Evolutionary conservation across 768 basidiomycete species (phyloP).

Genomic region (Trametes maxima): DNA sequence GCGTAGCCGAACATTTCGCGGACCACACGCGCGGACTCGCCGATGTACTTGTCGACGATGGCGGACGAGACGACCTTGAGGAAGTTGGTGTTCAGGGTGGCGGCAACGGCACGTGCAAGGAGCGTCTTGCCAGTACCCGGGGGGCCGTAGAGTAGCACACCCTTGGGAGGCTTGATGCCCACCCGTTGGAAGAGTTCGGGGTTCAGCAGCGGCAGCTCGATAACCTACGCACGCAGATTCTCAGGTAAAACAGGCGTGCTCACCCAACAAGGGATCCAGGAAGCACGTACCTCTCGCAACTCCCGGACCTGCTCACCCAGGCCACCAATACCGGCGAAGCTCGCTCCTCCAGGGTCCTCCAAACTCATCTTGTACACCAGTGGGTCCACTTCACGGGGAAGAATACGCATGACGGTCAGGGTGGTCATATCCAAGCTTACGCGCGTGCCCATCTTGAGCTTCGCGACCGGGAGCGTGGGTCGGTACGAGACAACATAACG

Average conservation of each 20-base stretch:
- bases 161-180: slow-evolving; percentile 95
- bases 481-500: slow-evolving; percentile 98
- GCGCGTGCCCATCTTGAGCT: slow-evolving; percentile 92
- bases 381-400: slow-evolving; percentile 97
- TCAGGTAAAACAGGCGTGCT: neutral
- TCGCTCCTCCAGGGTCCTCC: slow-evolving; percentile 94
- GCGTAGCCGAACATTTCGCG: slow-evolving; percentile 99
- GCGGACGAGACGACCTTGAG: slow-evolving; percentile 98
- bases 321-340: slow-evolving; percentile 97
- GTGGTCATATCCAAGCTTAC: slow-evolving; percentile 99
- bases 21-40: slow-evolving; percentile 93
- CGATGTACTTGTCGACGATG: slow-evolving; percentile 98
- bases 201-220: slow-evolving; percentile 91
- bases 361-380: slow-evolving; percentile 99
- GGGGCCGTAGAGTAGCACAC: slow-evolving; percentile 93
- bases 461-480: slow-evolving; percentile 85
- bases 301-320: slow-evolving; percentile 96
- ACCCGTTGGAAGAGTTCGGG: slow-evolving; percentile 96
- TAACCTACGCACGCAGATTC: slow-evolving; percentile 57
- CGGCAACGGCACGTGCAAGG: slow-evolving; percentile 93
- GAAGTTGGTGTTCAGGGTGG: slow-evolving; percentile 93
- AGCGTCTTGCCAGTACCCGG: slow-evolving; percentile 97
- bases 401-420: slow-evolving; percentile 96
- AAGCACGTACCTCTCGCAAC: slow-evolving; percentile 75
- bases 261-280: neutral